phyloP scores from a whole-genome alignment of 2,329 filamentous ascomycete genomes.

The Penicillium crustosum region DNA sequence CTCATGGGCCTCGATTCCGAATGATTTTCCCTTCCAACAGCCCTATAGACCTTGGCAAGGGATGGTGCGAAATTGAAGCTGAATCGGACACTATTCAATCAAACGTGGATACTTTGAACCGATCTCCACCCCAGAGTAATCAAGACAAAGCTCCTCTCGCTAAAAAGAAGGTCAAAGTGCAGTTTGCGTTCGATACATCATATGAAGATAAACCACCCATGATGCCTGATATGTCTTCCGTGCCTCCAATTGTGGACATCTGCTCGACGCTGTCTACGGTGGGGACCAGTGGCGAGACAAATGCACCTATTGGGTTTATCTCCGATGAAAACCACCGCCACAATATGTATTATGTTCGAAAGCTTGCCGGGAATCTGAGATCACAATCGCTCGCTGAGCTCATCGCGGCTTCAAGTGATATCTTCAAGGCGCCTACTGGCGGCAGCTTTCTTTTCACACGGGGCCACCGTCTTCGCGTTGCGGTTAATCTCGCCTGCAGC shows the following conservation, averaged over 20 bases:
- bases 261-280: not conserved
- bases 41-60: not conserved
- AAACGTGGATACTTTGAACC: not conserved
- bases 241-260: not conserved
- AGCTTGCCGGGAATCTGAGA: not conserved
- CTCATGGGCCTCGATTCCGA: not conserved
- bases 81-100: not conserved
- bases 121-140: not conserved
- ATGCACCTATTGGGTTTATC: not conserved
- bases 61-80: not conserved
- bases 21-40: not conserved
- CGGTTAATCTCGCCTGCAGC: not conserved
- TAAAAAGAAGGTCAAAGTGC: not conserved
- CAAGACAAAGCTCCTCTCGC: too few species aligned
- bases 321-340: not conserved
- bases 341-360: not conserved
- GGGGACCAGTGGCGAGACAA: not conserved
- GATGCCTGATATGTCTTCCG: not conserved
- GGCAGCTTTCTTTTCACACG: not conserved
- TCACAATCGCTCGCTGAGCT: not conserved
- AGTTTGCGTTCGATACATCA: not conserved
- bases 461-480: not conserved
- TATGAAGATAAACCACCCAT: not conserved
- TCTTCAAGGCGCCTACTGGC: not conserved
- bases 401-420: not conserved